Evolutionary conservation across 1,139 yeast species (phyloP).

Genomic region (Suhomyces bokatorum): DNA sequence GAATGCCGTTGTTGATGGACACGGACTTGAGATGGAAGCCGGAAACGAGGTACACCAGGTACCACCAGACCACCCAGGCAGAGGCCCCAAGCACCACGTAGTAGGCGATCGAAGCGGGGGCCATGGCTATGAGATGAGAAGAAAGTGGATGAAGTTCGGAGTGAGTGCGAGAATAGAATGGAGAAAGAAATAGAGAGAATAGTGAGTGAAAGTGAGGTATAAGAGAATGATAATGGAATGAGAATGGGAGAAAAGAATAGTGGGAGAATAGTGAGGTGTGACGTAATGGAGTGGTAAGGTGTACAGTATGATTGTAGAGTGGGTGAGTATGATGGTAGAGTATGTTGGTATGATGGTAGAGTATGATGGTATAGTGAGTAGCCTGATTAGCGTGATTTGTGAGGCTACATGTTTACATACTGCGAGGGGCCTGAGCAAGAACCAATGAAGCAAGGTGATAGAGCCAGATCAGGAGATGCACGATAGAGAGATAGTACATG

Average conservation of each 20-base stretch:
- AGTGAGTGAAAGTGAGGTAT: neutral
- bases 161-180: neutral
- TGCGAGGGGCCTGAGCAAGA: too few relatives aligned
- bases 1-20: conserved; percentile 42
- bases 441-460: too few relatives aligned
- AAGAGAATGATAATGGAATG: neutral
- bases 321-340: too few relatives aligned
- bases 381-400: too few relatives aligned
- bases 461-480: too few relatives aligned
- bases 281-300: too few relatives aligned
- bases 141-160: neutral
- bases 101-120: conserved; percentile 1
- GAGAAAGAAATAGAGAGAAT: neutral
- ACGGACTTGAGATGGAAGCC: conserved; percentile 39
- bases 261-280: neutral
- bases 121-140: neutral
- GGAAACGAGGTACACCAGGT: conserved; percentile 25
- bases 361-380: too few relatives aligned
- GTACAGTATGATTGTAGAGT: too few relatives aligned
- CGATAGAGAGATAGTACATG: too few relatives aligned
- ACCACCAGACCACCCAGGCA: conserved; percentile 32
- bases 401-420: too few relatives aligned
- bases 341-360: too few relatives aligned
- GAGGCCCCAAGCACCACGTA: conserved; percentile 10
- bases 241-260: neutral